Percentiles rank a stretch among this genome's conserved stretches.
These are phyloP conservation scores for Teunomyces tritomae DNA, from an alignment of 805 yeast species.

Conservation along the genomic window DNA sequence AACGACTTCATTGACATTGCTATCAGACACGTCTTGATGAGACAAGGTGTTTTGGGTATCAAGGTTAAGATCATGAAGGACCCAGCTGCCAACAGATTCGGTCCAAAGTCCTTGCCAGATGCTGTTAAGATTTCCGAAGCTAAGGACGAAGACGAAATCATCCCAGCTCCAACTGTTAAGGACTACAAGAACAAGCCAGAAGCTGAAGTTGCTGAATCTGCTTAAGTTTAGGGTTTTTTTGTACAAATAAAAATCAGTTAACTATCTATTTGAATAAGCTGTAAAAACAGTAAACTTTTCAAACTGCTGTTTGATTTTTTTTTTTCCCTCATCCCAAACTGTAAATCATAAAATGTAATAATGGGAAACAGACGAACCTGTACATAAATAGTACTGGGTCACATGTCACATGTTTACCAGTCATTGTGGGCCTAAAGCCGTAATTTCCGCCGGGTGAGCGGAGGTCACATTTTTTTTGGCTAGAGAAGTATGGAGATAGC, in stretches of 20 bases:
- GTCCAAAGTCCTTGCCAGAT: slow-evolving; percentile 94
- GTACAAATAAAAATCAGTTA: neutral
- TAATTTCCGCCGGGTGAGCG: neutral
- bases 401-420: neutral
- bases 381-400: neutral
- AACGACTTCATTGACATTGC: slow-evolving; percentile 97
- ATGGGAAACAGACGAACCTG: neutral
- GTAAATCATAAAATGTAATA: too few relatives aligned
- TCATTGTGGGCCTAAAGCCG: neutral
- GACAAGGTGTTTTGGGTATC: slow-evolving; percentile 99
- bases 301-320: too few relatives aligned
- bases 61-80: slow-evolving; percentile 99
- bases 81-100: slow-evolving; percentile 81
- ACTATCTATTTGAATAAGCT: neutral
- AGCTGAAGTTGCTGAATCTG: slow-evolving; percentile 30
- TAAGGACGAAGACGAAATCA: slow-evolving; percentile 81
- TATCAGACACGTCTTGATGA: slow-evolving; percentile 98
- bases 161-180: slow-evolving; percentile 79
- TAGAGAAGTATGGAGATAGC: neutral
- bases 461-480: neutral
- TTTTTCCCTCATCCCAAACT: too few relatives aligned
- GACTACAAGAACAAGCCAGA: slow-evolving; percentile 51
- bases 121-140: slow-evolving; percentile 90
- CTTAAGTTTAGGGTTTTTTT: neutral
- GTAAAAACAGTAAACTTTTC: too few relatives aligned